These are phyloP conservation scores for Pontederia crassipes DNA, from an alignment of 176 grass and related monocot genomes.

Conservation along the genomic window DNA sequence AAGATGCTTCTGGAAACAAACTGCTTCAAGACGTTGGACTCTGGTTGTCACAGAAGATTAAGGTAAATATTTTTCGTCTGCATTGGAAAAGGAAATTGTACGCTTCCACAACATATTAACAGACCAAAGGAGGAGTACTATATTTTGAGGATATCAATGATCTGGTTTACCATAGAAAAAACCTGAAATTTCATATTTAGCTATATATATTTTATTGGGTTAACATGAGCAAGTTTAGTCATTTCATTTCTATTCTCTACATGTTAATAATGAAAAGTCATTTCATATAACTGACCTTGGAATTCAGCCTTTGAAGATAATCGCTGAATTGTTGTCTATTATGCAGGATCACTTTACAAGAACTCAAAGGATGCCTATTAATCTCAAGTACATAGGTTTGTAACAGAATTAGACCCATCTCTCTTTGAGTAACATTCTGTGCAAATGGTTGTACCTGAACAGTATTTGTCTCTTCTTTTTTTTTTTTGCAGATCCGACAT, in stretches of 20 bases:
- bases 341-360: conserved; percentile 51
- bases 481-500: conserved; percentile 52
- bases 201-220: no score
- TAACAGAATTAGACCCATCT: background rate
- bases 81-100: background rate
- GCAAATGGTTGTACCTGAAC: background rate
- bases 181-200: no score
- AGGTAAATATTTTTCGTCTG: background rate
- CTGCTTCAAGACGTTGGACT: background rate
- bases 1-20: conserved; percentile 7
- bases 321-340: background rate
- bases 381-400: conserved; percentile 64
- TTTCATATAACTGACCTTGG: no score
- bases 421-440: background rate
- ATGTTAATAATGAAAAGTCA: no score
- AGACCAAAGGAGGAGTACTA: background rate
- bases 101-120: background rate
- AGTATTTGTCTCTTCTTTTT: conserved; percentile 1
- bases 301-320: background rate
- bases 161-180: no score
- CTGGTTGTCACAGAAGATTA: conserved; percentile 3
- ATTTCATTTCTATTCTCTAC: no score
- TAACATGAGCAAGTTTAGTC: no score
- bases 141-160: no score
- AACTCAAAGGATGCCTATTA: conserved; percentile 42